Base-by-base conservation (phyloP, 257 asterid species). In the Catharanthus roseus region DNA sequence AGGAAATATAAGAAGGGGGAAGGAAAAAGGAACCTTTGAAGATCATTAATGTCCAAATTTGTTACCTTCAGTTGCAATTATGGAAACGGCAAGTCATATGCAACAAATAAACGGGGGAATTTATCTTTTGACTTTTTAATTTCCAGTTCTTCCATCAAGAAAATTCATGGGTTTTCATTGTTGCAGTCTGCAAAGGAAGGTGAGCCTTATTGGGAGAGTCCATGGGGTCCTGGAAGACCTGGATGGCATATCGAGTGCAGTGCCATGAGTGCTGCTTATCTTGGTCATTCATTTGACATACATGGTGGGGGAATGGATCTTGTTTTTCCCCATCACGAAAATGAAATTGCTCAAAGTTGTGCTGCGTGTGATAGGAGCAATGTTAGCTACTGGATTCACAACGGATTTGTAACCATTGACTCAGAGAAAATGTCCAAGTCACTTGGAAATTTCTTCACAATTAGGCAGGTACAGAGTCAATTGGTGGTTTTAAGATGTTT, bases 241-340 rank as follows among this genome's bases (percentile, higher is more conserved):
- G 99, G 97, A 78, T 93, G 99, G 97, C 99, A 93, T 84, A 93
- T 93, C 26, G 99, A 93, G 77, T 93, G 99, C 84, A 93, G 99
- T 80, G 99, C 97, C 54, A 93, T 91, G 99, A 93, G 99, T 79
- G 96, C 96, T 78, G 83, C 96, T 64, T 89, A 91, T 80, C 86
- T 93, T 67, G 87, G 99, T 58, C 75, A 84, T 79, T 78, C 97
- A 68, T 93, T 93, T 42, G 99, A 93, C 87, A 91, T 93, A 68
- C 99, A 93, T 71, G 99, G 99, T 64, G 99, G 99, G 61, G 99
- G 99, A 60, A 89, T 93, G 96, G 99, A 93, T 86, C 97, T 93
- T 31, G 78, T 93, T 65, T 93, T 93, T 70, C 99, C 99, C 53
- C 99, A 93, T 74, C 99, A 93, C 75, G 99, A 93, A 81, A 93